Conservation (phyloP, 331 rosid species). For the Ulmus americana region DNA sequence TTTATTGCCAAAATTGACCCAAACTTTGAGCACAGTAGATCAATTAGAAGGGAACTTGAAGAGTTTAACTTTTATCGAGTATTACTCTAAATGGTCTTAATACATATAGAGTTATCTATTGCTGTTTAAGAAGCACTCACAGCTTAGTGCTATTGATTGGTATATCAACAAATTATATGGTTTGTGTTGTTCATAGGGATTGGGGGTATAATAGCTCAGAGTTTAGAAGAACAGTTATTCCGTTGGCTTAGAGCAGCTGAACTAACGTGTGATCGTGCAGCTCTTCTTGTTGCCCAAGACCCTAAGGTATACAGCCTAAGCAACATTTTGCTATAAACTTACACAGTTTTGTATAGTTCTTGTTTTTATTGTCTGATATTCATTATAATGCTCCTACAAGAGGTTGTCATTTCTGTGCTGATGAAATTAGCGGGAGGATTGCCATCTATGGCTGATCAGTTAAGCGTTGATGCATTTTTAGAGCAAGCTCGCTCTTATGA, state of each 20-base stretch:
- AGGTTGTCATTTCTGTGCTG: conserved; percentile 95
- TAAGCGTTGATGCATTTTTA: conserved; percentile 88
- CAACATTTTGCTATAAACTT: conserved; percentile 5
- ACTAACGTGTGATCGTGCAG: conserved; percentile 96
- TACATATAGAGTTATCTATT: too few species aligned
- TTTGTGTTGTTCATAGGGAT: conserved; percentile 47
- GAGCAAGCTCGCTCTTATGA: conserved; percentile 98
- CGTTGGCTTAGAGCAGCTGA: conserved; percentile 99
- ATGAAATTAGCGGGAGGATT: conserved; percentile 98
- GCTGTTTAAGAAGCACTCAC: too few species aligned
- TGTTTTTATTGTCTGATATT: conserved; percentile 24
- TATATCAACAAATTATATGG: background rate
- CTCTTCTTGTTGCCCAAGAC: conserved; percentile 96
- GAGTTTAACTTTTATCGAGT: background rate
- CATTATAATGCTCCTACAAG: conserved; percentile 52
- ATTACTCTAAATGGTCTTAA: background rate
- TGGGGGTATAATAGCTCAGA: conserved; percentile 82
- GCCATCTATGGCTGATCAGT: conserved; percentile 92
- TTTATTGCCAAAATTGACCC: conserved; percentile 6
- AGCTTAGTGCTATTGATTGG: background rate
- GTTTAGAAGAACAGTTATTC: conserved; percentile 79
- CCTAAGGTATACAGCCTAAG: conserved; percentile 53
- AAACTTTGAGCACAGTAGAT: background rate
- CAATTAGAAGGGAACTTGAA: background rate
- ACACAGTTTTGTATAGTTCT: background rate